A percentile compares a stretch with the other conserved stretches of the same genome.
phyloP scores from a whole-genome alignment of 2,329 filamentous ascomycete genomes.

The Sporothrix pseudoabietina region DNA sequence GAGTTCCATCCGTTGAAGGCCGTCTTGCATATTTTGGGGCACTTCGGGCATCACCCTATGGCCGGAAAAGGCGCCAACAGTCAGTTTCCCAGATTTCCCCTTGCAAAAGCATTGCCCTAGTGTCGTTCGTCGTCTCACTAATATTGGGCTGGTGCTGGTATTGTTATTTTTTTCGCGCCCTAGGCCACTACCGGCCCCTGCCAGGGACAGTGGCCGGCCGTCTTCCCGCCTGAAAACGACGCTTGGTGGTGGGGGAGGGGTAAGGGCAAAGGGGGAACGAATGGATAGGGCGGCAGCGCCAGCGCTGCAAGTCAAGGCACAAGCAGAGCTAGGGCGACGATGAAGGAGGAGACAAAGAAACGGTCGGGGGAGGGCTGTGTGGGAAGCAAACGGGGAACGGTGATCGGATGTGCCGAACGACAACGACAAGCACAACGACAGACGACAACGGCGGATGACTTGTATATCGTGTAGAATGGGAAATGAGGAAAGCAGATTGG shows the following conservation, averaged over 20 bases:
- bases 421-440: not conserved
- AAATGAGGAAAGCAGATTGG: too few relatives aligned
- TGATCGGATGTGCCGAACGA: not conserved
- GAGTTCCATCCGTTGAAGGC: slow-evolving; percentile 86
- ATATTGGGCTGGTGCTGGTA: slow-evolving; percentile 1
- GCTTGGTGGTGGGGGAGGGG: slow-evolving; percentile 31
- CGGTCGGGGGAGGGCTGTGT: not conserved
- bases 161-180: slow-evolving; percentile 24
- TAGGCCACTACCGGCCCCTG: slow-evolving; percentile 29
- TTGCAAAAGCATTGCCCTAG: slow-evolving; percentile 23
- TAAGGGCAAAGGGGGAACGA: slow-evolving; percentile 13
- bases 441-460: too few relatives aligned
- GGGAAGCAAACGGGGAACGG: slow-evolving; percentile 3
- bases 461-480: not conserved
- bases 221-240: slow-evolving; percentile 9
- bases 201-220: slow-evolving; percentile 5
- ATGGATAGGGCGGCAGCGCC: slow-evolving; percentile 9
- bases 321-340: slow-evolving; percentile 17
- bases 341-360: slow-evolving; percentile 7
- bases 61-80: slow-evolving; percentile 40
- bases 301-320: slow-evolving; percentile 13
- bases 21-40: slow-evolving; percentile 94
- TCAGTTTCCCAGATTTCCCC: slow-evolving; percentile 42
- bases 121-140: slow-evolving; percentile 26
- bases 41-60: slow-evolving; percentile 90